Conservation (phyloP, 2,329 filamentous ascomycete species). For the Scytalidium sp. region DNA sequence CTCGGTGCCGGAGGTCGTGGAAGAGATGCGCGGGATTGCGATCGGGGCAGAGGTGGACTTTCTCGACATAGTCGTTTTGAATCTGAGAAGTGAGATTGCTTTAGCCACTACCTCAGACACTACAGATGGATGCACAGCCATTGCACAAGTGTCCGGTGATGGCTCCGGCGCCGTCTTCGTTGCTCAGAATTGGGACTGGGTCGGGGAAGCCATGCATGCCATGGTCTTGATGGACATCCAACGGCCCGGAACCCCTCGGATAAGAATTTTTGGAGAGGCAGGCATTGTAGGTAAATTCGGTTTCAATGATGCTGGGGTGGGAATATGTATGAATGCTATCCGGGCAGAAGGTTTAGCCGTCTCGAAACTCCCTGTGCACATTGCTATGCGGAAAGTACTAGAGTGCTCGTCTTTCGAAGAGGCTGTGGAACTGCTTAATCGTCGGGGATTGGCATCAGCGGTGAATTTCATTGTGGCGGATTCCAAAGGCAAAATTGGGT, state of each 20-base stretch:
- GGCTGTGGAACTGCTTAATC: neutral
- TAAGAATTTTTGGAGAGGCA: too few relatives aligned
- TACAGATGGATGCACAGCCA: conserved; percentile 43
- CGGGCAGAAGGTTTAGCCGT: conserved; percentile 9
- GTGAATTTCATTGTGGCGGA: neutral
- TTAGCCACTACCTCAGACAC: conserved; percentile 46
- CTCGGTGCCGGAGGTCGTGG: conserved; percentile 11
- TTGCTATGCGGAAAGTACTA: neutral
- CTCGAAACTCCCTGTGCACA: neutral
- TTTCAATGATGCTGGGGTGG: conserved; percentile 48
- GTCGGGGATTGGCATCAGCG: neutral
- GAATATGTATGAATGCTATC: conserved; percentile 53
- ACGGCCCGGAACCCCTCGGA: too few relatives aligned
- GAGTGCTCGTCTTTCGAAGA: neutral
- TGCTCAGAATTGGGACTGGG: conserved; percentile 18
- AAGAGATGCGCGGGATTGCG: conserved; percentile 40
- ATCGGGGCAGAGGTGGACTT: conserved; percentile 19
- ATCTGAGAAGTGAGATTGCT: conserved; percentile 46
- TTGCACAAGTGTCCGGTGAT: conserved; percentile 28
- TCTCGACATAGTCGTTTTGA: conserved; percentile 42
- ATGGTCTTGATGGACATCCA: too few relatives aligned
- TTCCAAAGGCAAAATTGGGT: neutral
- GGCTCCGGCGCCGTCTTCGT: conserved; percentile 21
- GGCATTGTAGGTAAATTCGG: conserved; percentile 41
- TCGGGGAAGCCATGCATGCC: conserved; percentile 9